Percentiles rank a stretch among this genome's conserved stretches.
Evolutionary conservation across 139 green algal species (phyloP).

Genomic region (Coccomyxa sp.): DNA sequence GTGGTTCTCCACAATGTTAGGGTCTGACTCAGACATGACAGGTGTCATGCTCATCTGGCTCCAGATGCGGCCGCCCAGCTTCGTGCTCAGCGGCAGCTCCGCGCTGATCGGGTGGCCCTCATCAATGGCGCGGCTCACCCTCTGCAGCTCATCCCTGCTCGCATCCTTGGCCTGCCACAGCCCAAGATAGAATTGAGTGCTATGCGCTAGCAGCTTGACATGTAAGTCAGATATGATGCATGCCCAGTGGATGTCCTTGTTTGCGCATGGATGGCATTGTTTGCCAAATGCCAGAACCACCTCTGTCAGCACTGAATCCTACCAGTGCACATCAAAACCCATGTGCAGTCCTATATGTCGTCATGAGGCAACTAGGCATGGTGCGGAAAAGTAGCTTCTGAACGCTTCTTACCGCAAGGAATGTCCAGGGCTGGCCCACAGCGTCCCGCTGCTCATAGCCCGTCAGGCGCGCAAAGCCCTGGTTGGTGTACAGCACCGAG

Average conservation of each 20-base stretch:
- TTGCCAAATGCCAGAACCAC: too few relatives aligned
- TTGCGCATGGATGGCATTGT: too few relatives aligned
- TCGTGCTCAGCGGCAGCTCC: conserved; percentile 4
- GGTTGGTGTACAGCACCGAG: conserved; percentile 13
- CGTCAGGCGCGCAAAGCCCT: conserved; percentile 10
- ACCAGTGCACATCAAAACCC: too few relatives aligned
- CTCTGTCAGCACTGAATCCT: too few relatives aligned
- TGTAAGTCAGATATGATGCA: background rate
- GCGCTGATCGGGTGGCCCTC: background rate
- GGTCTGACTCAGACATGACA: background rate
- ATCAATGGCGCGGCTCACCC: background rate
- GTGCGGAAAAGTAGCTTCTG: too few relatives aligned
- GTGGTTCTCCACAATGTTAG: background rate
- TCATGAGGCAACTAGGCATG: too few relatives aligned
- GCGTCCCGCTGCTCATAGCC: conserved; percentile 1
- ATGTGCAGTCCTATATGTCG: too few relatives aligned
- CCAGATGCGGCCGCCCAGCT: background rate
- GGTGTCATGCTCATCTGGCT: background rate
- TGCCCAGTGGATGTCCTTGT: too few relatives aligned
- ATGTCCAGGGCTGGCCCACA: conserved; percentile 6
- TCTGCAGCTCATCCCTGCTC: too few relatives aligned
- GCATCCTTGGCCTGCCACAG: background rate
- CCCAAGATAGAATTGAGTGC: background rate
- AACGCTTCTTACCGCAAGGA: conserved; percentile 9
- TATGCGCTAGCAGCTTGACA: too few relatives aligned